Evolutionary conservation across 2,329 filamentous ascomycete species (phyloP), one percentile per base, ranked within the genome.

Genomic region (Parastagonospora avenae): DNA sequence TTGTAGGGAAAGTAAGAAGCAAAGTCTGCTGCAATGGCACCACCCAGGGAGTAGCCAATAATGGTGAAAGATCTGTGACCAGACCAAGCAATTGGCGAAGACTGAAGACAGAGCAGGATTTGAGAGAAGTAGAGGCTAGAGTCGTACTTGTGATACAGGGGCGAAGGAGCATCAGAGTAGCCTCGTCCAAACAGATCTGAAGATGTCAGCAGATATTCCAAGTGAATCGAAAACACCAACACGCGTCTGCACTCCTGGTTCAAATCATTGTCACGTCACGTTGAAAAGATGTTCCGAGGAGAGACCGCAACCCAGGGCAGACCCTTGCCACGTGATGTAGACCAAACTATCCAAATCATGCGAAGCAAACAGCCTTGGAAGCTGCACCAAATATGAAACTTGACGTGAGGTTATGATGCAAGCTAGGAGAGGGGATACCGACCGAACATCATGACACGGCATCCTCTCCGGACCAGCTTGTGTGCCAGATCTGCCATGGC

Each of bases 21-120:
- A 66, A 94, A 93, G 15, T 85, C 80, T 8, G 85, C 85, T 1
- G 83, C 81, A 35, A 95, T 82, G 11, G 87, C 89, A 31, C 91
- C 91, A 39, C 91, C 91, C 0, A 96, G 79, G 0, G 88, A 92
- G 71, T 94, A 95, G 2, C 91, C 91, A 3, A 92, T 75, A 5
- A 95, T 75, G 53, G 85, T 84, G 71, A 94, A 93, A 45, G 79
- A 80, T 40, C 48, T 38, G 71, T 92, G 92, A 45, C 79, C 80
- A 37, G 51, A 42, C 63, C 62, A 68, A 29, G 59, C 46, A 2
- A 93, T 75, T 0, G 84, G 79, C 2, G 89, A 92, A 1, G 89
- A 91, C 24, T 84, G 80, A 9, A 93, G 76, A 11, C 82, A 88
- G 27, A 90, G 80, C 35, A 91, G 79, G 48, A 91, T 86, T 71